phyloP scores from a whole-genome alignment of 1,139 yeast genomes.

The Casaregolazyma suthepensis region DNA sequence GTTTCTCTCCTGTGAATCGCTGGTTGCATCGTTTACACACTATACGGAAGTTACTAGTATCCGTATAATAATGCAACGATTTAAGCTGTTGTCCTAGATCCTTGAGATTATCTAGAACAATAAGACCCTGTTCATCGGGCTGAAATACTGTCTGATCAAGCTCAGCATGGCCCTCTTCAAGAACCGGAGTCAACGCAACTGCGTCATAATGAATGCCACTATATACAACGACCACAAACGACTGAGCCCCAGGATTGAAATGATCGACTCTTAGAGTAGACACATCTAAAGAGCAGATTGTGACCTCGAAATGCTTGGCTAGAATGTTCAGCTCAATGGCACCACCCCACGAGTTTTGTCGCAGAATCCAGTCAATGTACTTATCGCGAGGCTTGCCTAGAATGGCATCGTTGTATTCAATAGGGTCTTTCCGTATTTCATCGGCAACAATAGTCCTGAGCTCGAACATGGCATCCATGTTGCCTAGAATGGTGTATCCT shows the following conservation, averaged over 20 bases:
- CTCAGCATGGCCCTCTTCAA: conserved; percentile 23
- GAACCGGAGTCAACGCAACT: conserved; percentile 38
- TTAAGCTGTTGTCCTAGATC: conserved; percentile 45
- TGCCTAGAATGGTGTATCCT: conserved; percentile 46
- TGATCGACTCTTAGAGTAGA: conserved; percentile 56
- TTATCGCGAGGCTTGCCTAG: conserved; percentile 48
- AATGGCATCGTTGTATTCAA: conserved; percentile 50
- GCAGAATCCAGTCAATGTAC: conserved; percentile 58
- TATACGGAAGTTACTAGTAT: conserved; percentile 55
- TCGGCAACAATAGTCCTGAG: conserved; percentile 45
- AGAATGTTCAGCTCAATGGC: conserved; percentile 71
- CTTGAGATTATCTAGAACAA: conserved; percentile 36
- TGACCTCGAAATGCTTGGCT: conserved; percentile 47
- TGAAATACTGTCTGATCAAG: conserved; percentile 42
- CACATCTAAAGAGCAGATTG: conserved; percentile 61
- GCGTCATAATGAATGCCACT: conserved; percentile 77
- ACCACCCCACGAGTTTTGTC: conserved; percentile 75
- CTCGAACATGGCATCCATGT: conserved; percentile 37
- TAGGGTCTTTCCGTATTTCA: conserved; percentile 41
- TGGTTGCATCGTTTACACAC: conserved; percentile 54
- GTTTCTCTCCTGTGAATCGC: conserved; percentile 56
- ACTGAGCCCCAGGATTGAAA: conserved; percentile 43
- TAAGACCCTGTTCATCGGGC: conserved; percentile 24
- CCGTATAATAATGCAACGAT: conserved; percentile 55
- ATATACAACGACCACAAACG: conserved; percentile 53